Conservation (phyloP, 2,329 filamentous ascomycete species). For the Raffaelea albimanens region DNA sequence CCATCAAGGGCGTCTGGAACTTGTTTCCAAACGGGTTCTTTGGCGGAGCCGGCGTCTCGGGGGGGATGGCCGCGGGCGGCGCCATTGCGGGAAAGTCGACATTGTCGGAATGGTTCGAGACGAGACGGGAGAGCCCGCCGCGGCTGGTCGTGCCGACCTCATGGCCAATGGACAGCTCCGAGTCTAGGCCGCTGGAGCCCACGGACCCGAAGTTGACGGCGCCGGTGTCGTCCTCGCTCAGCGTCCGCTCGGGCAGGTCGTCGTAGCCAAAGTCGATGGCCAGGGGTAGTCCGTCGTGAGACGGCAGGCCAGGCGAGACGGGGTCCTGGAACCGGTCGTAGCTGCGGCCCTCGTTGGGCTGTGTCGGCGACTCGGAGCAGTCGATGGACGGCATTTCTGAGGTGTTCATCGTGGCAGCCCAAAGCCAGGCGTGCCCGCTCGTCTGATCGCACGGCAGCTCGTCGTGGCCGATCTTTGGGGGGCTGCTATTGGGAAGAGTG, state of each 20-base stretch:
- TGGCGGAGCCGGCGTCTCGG: constrained; percentile 40
- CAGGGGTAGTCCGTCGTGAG: constrained; percentile 3
- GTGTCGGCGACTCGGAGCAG: constrained; percentile 41
- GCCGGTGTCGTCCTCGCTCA: constrained; percentile 39
- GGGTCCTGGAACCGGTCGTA: constrained; percentile 33
- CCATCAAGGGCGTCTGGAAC: constrained; percentile 24
- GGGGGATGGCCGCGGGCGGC: constrained; percentile 2
- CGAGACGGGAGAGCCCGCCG: too few relatives aligned
- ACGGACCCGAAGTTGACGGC: constrained; percentile 36
- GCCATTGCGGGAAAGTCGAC: not conserved
- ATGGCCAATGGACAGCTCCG: constrained; percentile 15
- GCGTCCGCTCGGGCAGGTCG: constrained; percentile 15
- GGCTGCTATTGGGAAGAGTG: too few relatives aligned
- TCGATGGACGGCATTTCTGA: constrained; percentile 26
- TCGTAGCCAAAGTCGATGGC: constrained; percentile 11
- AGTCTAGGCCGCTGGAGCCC: constrained; percentile 18
- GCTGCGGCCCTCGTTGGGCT: constrained; percentile 46
- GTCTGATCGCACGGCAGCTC: too few relatives aligned
- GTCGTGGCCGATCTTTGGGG: too few relatives aligned
- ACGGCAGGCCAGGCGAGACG: not conserved
- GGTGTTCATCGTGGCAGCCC: not conserved
- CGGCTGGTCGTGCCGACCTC: not conserved
- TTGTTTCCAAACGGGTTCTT: constrained; percentile 38
- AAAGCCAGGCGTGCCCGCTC: not conserved
- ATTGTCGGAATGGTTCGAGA: not conserved